Base-by-base conservation (phyloP, 2,329 filamentous ascomycete species). In the Diatrype stigma region DNA sequence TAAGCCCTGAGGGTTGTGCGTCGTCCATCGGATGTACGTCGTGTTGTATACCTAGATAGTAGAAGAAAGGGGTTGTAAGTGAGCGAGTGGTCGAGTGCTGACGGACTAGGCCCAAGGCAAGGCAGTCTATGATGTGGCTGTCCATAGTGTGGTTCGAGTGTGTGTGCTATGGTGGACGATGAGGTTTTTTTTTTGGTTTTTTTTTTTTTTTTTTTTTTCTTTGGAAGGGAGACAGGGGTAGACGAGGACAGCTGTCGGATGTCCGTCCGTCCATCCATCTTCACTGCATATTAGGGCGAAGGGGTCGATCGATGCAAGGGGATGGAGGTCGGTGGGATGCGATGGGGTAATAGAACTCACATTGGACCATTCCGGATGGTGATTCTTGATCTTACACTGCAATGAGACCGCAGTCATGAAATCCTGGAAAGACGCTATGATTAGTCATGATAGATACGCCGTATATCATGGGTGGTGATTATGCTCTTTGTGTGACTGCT, bases 351-450 rank as follows among this genome's bases (percentile, higher is more conserved):
- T 4, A 16, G 17, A 40, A 28, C 74, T 57, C 69, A 85, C 85
- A 62, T 90, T 90, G 2, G 84, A 85, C 86, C 86, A 90, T 66
- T 90, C 86, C 0, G 87, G 86, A 61, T 90, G 87, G 64, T 90
- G 87, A 59, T 82, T 86, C 61, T 79, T 77, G 35, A 80, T 66
- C 62, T 86, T 86, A 69, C 85, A 87, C 60, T 89, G 79, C 30
- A 84, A 70, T 11, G 86, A 82, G 14, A 90, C 78, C 2, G 77
- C 76, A n/a, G 84, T 86, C 86, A 90, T 89, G 69, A 90, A 90
- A 56, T 85, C 84, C 84, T 87, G 54, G n/a, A 42, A 22, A 40
- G 40, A 8, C 21, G 44, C 19, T 44, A 38, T 54, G 45, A 54
- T 63, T 56, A 62, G 61, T 50, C 48, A 50, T 47, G n/a, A n/a